Percentiles rank a stretch among this genome's conserved stretches.
These are phyloP conservation scores for Scedosporium boydii DNA, from an alignment of 2,329 filamentous ascomycete species.

Conservation along the genomic window DNA sequence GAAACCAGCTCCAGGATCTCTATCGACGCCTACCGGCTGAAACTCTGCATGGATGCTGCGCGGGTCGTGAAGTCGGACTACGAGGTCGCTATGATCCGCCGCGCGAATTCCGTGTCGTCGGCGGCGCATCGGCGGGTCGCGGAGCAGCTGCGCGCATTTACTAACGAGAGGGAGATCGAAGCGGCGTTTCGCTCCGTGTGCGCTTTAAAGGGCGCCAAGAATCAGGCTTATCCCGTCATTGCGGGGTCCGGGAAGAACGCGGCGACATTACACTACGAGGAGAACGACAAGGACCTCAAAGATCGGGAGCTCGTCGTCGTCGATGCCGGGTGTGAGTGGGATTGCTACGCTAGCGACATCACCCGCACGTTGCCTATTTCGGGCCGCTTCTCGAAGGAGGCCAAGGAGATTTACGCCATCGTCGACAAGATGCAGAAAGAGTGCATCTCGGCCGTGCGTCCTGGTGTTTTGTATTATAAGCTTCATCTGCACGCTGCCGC, in stretches of 20 bases:
- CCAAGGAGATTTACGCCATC: conserved; percentile 63
- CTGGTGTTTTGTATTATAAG: conserved; percentile 60
- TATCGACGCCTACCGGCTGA: conserved; percentile 45
- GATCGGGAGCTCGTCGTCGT: conserved; percentile 69
- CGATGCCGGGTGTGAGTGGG: conserved; percentile 80
- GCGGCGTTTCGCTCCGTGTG: conserved; percentile 67
- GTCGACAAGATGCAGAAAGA: conserved; percentile 74
- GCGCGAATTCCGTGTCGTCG: conserved; percentile 72
- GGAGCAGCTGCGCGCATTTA: conserved; percentile 48
- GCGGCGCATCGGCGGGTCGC: conserved; percentile 68
- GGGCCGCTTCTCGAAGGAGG: conserved; percentile 58
- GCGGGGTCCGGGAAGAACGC: conserved; percentile 77
- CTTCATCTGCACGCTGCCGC: conserved; percentile 65
- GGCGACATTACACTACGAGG: conserved; percentile 76
- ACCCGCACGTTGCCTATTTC: conserved; percentile 78
- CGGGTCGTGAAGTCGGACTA: conserved; percentile 79
- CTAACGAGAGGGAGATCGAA: conserved; percentile 76
- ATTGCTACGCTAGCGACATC: conserved; percentile 81
- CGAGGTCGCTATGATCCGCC: conserved; percentile 72
- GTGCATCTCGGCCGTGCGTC: conserved; percentile 59
- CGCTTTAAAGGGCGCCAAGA: conserved; percentile 60
- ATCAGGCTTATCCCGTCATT: conserved; percentile 83
- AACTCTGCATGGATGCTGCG: conserved; percentile 66
- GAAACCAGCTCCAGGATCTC: conserved; percentile 23
- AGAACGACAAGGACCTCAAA: conserved; percentile 63